Conservation (phyloP, 192 early-diverging fungal species). For the Spizellomyces sp. region DNA sequence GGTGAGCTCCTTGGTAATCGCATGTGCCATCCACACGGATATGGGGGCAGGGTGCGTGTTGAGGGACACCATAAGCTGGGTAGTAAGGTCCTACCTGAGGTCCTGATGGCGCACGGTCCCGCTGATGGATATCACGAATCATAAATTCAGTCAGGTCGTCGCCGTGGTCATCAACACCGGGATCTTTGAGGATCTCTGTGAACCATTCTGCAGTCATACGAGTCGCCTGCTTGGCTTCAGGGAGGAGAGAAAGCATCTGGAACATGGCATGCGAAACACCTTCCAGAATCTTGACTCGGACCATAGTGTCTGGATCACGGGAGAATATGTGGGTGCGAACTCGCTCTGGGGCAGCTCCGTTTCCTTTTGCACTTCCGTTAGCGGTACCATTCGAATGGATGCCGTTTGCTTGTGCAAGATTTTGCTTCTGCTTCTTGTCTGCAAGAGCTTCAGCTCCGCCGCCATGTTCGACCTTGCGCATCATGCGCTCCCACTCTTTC, state of each 20-base stretch:
- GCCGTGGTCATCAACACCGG: conserved; percentile 29
- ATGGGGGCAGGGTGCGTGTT: conserved; percentile 21
- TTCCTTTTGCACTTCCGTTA: neutral
- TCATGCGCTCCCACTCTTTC: conserved; percentile 50
- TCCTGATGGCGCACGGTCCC: neutral
- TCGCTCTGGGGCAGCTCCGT: neutral
- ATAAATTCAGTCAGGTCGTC: conserved; percentile 35
- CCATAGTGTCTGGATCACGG: conserved; percentile 52
- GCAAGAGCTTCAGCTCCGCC: neutral
- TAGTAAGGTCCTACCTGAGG: conserved; percentile 28
- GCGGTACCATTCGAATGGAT: neutral
- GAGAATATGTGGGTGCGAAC: conserved; percentile 47
- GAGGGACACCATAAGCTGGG: conserved; percentile 27
- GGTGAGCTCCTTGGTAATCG: neutral
- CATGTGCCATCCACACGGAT: conserved; percentile 21
- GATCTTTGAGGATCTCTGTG: conserved; percentile 40
- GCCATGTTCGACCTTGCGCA: conserved; percentile 3
- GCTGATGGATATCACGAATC: conserved; percentile 21
- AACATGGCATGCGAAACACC: conserved; percentile 65
- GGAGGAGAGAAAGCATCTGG: conserved; percentile 72
- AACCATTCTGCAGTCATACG: conserved; percentile 47
- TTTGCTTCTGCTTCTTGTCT: neutral
- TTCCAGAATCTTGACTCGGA: conserved; percentile 71
- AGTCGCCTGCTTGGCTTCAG: conserved; percentile 62
- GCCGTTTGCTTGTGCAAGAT: neutral